A percentile compares a stretch with the other conserved stretches of the same genome.
Evolutionary conservation across 768 basidiomycete species (phyloP).

Genomic region (Panaeolus papilionaceus): DNA sequence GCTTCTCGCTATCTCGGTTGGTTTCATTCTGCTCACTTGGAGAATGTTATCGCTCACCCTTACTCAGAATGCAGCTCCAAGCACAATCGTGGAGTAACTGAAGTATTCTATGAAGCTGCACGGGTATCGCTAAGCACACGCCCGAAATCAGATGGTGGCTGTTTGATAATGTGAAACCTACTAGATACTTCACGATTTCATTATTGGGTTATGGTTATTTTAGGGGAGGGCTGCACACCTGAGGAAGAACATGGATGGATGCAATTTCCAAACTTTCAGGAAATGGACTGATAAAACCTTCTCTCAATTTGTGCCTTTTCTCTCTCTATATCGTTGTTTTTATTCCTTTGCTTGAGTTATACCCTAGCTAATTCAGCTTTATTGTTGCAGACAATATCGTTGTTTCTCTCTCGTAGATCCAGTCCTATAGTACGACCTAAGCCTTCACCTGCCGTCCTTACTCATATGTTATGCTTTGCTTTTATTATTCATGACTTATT

Average conservation of each 20-base stretch:
- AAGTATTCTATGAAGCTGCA: slow-evolving; percentile 93
- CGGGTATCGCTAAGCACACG: slow-evolving; percentile 81
- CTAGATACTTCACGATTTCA: background rate
- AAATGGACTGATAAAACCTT: slow-evolving; percentile 11
- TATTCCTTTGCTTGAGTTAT: slow-evolving; percentile 19
- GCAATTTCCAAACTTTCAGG: slow-evolving; percentile 4
- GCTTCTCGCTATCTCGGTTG: slow-evolving; percentile 93
- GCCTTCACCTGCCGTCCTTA: background rate
- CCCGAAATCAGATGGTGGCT: slow-evolving; percentile 64
- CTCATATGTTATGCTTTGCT: slow-evolving; percentile 11
- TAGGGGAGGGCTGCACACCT: background rate
- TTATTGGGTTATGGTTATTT: slow-evolving; percentile 1
- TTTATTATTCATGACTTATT: slow-evolving; percentile 12
- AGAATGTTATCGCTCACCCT: background rate
- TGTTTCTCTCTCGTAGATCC: slow-evolving; percentile 6
- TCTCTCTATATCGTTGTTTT: background rate
- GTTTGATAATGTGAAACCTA: slow-evolving; percentile 61
- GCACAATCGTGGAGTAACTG: slow-evolving; percentile 92
- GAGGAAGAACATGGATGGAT: slow-evolving; percentile 1
- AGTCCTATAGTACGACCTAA: slow-evolving; percentile 8
- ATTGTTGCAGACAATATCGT: slow-evolving; percentile 9
- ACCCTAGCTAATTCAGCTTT: slow-evolving; percentile 18
- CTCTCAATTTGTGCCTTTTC: slow-evolving; percentile 7
- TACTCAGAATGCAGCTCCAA: slow-evolving; percentile 93
- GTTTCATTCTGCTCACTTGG: background rate